Conservation (phyloP, 2,329 filamentous ascomycete species). For the Colletotrichum eremochloae region DNA sequence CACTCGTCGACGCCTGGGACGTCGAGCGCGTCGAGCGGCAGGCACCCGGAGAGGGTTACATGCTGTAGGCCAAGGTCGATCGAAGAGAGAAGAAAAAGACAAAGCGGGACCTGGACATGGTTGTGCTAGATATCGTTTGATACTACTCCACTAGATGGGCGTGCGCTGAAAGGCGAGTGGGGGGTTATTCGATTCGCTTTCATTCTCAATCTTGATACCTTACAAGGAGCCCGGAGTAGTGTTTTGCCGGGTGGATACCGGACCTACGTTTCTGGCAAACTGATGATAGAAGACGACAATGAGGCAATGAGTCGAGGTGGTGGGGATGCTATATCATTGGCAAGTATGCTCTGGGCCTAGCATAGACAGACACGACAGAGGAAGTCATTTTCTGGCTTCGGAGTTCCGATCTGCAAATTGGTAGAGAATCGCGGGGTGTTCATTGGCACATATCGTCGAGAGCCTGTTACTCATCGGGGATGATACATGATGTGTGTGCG, state of each 20-base stretch:
- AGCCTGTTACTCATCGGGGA: no score
- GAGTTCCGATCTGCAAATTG: accelerated
- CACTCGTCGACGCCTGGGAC: no score
- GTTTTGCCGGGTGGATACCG: neutral
- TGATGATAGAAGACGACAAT: conserved; percentile 41
- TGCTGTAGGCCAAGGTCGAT: conserved; percentile 55
- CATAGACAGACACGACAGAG: conserved; percentile 3
- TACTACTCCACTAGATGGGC: neutral
- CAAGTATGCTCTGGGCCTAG: conserved; percentile 32
- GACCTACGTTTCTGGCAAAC: neutral
- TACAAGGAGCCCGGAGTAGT: no score
- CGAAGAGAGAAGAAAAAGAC: conserved; percentile 43
- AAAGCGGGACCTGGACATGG: conserved; percentile 29
- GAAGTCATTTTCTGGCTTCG: conserved; percentile 44
- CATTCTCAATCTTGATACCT: no score
- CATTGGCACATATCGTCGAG: conserved; percentile 39
- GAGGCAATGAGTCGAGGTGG: conserved; percentile 44
- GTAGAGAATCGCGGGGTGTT: conserved; percentile 10
- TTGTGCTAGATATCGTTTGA: neutral
- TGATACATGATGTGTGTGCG: no score
- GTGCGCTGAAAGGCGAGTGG: neutral
- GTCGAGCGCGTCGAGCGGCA: conserved; percentile 12
- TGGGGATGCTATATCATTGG: conserved; percentile 45
- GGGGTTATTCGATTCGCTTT: neutral
- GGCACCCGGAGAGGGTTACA: conserved; percentile 48